A percentile compares a stretch with the other conserved stretches of the same genome.
These are phyloP conservation scores for Vitis vinifera DNA, from an alignment of 164 flowering plant species.

Conservation along the genomic window DNA sequence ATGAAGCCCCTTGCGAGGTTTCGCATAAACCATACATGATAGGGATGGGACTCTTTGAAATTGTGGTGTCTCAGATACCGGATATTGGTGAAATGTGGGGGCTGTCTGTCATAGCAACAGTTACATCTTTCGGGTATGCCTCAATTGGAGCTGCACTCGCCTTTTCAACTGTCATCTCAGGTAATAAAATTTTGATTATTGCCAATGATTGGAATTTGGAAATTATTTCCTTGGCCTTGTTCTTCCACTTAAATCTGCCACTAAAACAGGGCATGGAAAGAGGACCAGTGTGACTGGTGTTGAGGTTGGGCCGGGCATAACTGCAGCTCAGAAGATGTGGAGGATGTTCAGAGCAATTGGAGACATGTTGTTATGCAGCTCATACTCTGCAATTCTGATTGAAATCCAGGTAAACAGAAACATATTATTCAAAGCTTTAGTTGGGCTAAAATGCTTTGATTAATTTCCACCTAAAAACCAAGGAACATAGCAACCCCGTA, in stretches of 20 bases:
- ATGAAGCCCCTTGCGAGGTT: constrained; percentile 25
- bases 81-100: constrained; percentile 44
- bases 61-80: constrained; percentile 51
- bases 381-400: constrained; percentile 44
- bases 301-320: constrained; percentile 25
- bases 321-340: constrained; percentile 47
- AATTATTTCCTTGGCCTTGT: no score
- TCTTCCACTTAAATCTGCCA: background rate
- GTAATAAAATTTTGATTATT: constrained; percentile 15
- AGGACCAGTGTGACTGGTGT: constrained; percentile 38
- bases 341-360: constrained; percentile 53
- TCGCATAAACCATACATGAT: constrained; percentile 36
- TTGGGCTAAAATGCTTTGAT: no score
- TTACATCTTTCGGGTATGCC: constrained; percentile 53
- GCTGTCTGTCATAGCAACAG: constrained; percentile 47
- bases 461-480: no score
- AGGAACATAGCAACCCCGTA: no score
- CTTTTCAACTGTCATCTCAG: constrained; percentile 25
- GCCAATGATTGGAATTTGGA: no score
- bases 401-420: constrained; percentile 52
- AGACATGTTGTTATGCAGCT: constrained; percentile 51
- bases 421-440: background rate
- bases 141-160: constrained; percentile 43
- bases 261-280: constrained; percentile 31
- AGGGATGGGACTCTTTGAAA: constrained; percentile 33